Evolutionary conservation across 495 filamentous ascomycete species (phyloP).

Genomic region (Podospora sp.): DNA sequence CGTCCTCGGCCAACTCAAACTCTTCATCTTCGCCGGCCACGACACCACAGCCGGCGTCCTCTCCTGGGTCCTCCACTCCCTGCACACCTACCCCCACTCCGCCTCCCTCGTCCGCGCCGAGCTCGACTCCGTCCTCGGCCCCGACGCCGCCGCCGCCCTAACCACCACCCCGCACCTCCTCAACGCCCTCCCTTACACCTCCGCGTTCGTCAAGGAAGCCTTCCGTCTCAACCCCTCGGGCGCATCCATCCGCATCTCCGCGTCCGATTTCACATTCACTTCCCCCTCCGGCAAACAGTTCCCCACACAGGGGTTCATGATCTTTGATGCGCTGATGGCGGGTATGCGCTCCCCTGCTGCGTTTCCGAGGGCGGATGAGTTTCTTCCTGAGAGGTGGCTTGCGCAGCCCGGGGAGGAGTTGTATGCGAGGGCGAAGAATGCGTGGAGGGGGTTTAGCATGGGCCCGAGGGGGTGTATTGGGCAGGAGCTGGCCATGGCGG

Average conservation of each 20-base stretch:
- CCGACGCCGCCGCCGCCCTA: constrained; percentile 11
- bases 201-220: constrained; percentile 54
- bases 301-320: constrained; percentile 39
- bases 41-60: constrained; percentile 45
- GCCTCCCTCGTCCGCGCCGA: constrained; percentile 15
- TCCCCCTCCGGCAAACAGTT: constrained; percentile 32
- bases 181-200: constrained; percentile 47
- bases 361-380: constrained; percentile 39
- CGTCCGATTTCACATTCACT: constrained; percentile 37
- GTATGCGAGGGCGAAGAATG: constrained; percentile 32
- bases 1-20: constrained; percentile 34
- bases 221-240: constrained; percentile 41
- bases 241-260: constrained; percentile 32
- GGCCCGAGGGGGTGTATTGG: constrained; percentile 56
- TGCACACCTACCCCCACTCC: constrained; percentile 48
- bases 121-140: no score
- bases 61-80: constrained; percentile 42
- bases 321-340: constrained; percentile 34
- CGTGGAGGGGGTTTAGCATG: constrained; percentile 51
- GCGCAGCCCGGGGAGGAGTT: constrained; percentile 29
- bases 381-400: constrained; percentile 50
- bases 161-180: constrained; percentile 36
- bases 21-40: constrained; percentile 51
- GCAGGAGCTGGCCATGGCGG: constrained; percentile 50
- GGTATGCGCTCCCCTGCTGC: constrained; percentile 31